Base-by-base conservation (phyloP, 2,329 filamentous ascomycete species). In the Gremmenia infestans region DNA sequence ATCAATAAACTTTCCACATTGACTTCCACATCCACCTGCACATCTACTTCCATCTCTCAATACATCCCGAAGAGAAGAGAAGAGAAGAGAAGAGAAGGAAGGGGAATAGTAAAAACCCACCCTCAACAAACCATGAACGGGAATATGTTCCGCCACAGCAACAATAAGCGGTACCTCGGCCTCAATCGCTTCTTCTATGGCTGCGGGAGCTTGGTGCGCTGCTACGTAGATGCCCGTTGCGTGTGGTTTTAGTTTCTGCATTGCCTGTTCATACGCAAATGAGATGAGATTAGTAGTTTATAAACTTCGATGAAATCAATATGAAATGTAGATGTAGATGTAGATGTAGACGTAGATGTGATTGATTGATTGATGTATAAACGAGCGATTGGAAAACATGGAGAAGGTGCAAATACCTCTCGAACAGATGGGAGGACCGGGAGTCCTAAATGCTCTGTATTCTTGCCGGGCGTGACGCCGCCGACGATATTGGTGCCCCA, bases 401-500 rank as follows among this genome's bases (percentile, higher is more conserved):
- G 7, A 28, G 7, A 7, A 32, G 2, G 28, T 3, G 22, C 14
- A 17, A 8, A 22, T 58, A 79, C 80, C 67, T 79, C 81, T 65
- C 78, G 78, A 32, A 92, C 85, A 45, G 81, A 84, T 1, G 87
- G 85, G 19, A 91, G 75, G 1, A 92, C 78, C 1, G 89, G 89
- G 37, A 90, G 74, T 2, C 86, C 87, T 19, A 92, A 73, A 73
- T 92, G 88, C 66, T 89, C 82, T 48, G 84, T 84, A 55, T 82
- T 80, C 49, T 85, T 82, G 3, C 83, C 84, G 0, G 88, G 89
- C 52, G 83, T 89, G 17, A 91, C 87, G 25, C 88, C 88, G 32
- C 89, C 89, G 0, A 93, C 87, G 57, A 93, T 85, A 39, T 89
- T 87, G 40, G 89, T 92, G 12, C 89, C 89, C 80, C 87, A 93